phyloP scores from a whole-genome alignment of 192 early-diverging fungal species.

The Coemansia sp. region DNA sequence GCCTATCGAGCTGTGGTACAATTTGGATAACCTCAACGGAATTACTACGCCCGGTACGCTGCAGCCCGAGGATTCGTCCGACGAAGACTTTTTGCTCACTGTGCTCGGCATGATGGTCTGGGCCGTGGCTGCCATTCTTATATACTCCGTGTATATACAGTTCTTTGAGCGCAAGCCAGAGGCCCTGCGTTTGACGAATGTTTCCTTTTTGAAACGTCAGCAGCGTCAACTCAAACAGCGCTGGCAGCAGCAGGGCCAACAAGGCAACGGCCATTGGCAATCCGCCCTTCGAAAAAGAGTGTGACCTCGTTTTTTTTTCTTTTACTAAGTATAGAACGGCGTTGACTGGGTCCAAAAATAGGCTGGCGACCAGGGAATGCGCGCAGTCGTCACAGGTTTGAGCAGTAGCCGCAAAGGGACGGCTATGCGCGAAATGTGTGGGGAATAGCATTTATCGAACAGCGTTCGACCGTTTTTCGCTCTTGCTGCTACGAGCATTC shows the following conservation, averaged over 20 bases:
- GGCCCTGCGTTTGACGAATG: constrained; percentile 17
- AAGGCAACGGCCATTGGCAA: neutral
- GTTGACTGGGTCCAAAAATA: constrained; percentile 4
- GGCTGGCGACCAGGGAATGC: constrained; percentile 1
- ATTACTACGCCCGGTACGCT: constrained; percentile 48
- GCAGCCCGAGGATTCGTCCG: constrained; percentile 22
- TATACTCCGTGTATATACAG: constrained; percentile 39
- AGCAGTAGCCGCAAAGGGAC: neutral
- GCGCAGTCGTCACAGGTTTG: neutral
- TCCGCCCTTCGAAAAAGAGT: neutral
- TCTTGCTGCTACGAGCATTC: neutral
- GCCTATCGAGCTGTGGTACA: constrained; percentile 53
- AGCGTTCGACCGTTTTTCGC: neutral
- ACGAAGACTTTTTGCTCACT: constrained; percentile 47
- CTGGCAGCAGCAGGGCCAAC: neutral
- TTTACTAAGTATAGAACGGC: neutral
- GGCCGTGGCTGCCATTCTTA: constrained; percentile 28
- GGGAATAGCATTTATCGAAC: neutral
- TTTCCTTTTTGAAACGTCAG: constrained; percentile 12
- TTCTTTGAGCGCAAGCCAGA: constrained; percentile 47
- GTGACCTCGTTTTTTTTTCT: neutral
- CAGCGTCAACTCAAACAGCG: constrained; percentile 12
- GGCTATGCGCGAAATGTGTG: neutral
- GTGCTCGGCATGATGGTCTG: constrained; percentile 47
- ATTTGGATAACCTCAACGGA: constrained; percentile 45